Base-by-base conservation (phyloP, 1,139 yeast genomes). In the Lodderomyces orthopsilosis region DNA sequence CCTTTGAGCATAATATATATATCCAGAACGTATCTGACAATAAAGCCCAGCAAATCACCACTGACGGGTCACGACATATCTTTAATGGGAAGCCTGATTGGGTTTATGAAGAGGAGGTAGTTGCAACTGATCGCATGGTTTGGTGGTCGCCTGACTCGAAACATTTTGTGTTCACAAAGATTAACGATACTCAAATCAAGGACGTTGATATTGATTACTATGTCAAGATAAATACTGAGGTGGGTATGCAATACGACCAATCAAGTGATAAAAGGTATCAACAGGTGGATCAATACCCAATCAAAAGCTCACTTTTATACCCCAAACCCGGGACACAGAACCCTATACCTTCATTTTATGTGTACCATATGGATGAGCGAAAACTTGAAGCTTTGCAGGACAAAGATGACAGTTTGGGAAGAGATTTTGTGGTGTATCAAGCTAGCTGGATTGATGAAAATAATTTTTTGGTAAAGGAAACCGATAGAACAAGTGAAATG, bases 31-130 rank as follows among this genome's bases (percentile, higher is more conserved):
- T 75, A 0, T 43, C 47, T 1, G 48, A 59, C 2, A 53, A 52
- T 9, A 46, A 53, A 9, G 53, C 66, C 4, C 54, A 48, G 0
- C 75, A 70, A 54, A 64, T 93, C 10, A 89, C 98, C 0, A 46
- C 56, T 2, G 90, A 81, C 54, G 97, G 97, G 0, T 76, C 85
- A 4, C 61, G 61, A 0, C 65, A 75, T 37, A 69, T 88, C n/a
- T 79, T 82, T 54, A 89, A 93, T 57, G 99, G 96, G 0, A 84
- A 81, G 49, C 85, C 97, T 0, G 98, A 93, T 56, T 93, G 98
- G 98, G 88, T 93, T 0, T 93, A 93, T 58, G 98, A 93, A 60
- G 98, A 94, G 56, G 98, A 94, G 56, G 90, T 93, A 1, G 61
- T 84, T 4, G 73, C 77, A 0, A 67, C 72, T 5, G 88, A 85